Base-by-base conservation (phyloP, 345 rosid genomes). In the Trapa bicornis region DNA sequence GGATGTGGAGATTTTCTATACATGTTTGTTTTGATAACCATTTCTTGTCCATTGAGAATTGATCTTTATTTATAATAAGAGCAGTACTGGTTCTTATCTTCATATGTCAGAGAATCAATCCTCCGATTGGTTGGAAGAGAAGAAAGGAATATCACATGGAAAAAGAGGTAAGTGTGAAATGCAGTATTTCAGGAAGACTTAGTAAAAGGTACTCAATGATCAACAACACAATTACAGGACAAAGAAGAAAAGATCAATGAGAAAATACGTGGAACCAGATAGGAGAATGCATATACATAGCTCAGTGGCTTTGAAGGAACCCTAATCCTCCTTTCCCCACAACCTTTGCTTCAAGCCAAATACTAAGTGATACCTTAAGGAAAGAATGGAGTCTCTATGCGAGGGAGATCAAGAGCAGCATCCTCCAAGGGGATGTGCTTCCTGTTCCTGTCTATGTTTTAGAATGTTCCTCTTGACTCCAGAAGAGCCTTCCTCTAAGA, bases 401-500 rank as follows among this genome's bases (percentile, higher is more conserved):
- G 53, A 16, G 11, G 67, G 62, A 16, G 47, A 47, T 77, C 67
- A 81, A 22, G 74, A 77, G 76, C 96, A 94, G 70, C 97, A 88
- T 2, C 87, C 78, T 0, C 71, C 53, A 0, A 61, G 75, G 37
- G 79, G 29, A 65, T 70, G 78, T 10, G 67, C 58, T 47, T 78
- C 85, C 64, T 78, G 58, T 70, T 89, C 90, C n/a, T 86, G 81
- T 74, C 85, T 87, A 75, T 77, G 96, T 80, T 85, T 87, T 70
- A 86, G 72, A 71, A 79, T 83, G 82, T 83, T 91, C 66, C 89
- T 83, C 88, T 94, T 91, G 47, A 70, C 84, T 12, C 70, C 85
- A 42, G 77, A 83, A 13, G 95, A 91, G 68, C 96, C 96, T 86
- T 91, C 93, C 82, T 87, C 87, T 82, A 91, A 64, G 69, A 94